These are phyloP conservation scores for Trametes pubescens DNA, from an alignment of 1,284 basidiomycete species.

Conservation along the genomic window DNA sequence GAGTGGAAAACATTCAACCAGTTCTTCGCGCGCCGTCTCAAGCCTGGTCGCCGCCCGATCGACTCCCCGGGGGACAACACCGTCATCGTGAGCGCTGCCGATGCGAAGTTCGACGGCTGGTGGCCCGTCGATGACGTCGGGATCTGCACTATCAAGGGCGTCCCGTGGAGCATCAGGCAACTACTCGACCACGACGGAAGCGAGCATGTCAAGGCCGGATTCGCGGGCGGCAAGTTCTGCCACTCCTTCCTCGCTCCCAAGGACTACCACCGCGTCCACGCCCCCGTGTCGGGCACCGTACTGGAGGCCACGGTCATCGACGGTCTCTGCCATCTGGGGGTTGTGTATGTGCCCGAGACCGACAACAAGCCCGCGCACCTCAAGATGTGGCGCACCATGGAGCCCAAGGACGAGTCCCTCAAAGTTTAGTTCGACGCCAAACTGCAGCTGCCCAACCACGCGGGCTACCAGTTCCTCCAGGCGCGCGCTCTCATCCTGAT, in stretches of 20 bases:
- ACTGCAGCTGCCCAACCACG: slow-evolving; percentile 30
- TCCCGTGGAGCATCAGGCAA: slow-evolving; percentile 33
- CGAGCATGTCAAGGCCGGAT: slow-evolving; percentile 14
- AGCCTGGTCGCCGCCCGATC: slow-evolving; percentile 29
- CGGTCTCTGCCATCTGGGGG: slow-evolving; percentile 32
- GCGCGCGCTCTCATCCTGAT: slow-evolving; percentile 34
- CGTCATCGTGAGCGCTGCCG: slow-evolving; percentile 33
- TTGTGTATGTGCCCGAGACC: slow-evolving; percentile 1
- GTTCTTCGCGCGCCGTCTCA: slow-evolving; percentile 33
- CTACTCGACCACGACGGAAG: slow-evolving; percentile 26
- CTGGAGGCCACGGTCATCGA: slow-evolving; percentile 32
- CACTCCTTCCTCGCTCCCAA: slow-evolving; percentile 29
- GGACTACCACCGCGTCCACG: slow-evolving; percentile 38
- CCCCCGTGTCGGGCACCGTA: slow-evolving; percentile 32
- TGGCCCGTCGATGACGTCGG: slow-evolving; percentile 29
- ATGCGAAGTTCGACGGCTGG: slow-evolving; percentile 30
- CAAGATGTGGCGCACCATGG: slow-evolving; percentile 23
- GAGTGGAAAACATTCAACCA: slow-evolving; percentile 36
- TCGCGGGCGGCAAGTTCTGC: slow-evolving; percentile 33
- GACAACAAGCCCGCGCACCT: slow-evolving; percentile 1
- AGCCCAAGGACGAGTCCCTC: too few relatives aligned
- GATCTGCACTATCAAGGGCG: slow-evolving; percentile 28
- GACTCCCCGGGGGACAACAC: slow-evolving; percentile 19
- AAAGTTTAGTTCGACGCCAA: too few relatives aligned
- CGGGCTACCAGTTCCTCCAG: slow-evolving; percentile 41